A percentile compares a stretch with the other conserved stretches of the same genome.
Conservation (phyloP, 225 moss, liverwort and hornwort species). For the Antitrichia curtipendula region DNA sequence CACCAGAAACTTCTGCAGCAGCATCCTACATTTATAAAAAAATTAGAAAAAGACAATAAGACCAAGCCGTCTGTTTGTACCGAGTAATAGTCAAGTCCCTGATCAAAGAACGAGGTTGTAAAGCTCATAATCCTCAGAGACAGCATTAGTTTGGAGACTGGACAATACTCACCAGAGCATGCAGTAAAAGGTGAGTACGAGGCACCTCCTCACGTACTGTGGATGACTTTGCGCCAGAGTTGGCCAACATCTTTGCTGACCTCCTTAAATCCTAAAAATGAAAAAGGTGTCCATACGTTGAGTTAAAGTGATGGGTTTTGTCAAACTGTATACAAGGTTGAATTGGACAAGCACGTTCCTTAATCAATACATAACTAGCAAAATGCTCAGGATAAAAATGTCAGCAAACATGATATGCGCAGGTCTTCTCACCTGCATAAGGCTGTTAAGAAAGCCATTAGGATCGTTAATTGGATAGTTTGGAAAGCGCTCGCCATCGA, state of each 20-base stretch:
- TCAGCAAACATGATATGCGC: background rate
- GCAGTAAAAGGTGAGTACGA: slow-evolving; percentile 58
- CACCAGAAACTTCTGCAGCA: background rate
- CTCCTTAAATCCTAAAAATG: slow-evolving; percentile 63
- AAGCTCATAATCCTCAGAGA: background rate
- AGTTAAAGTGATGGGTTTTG: background rate
- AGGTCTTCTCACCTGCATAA: slow-evolving; percentile 53
- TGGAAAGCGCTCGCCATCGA: slow-evolving; percentile 88
- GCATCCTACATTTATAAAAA: background rate
- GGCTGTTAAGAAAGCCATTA: slow-evolving; percentile 75
- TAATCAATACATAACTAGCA: background rate
- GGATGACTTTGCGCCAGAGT: slow-evolving; percentile 29
- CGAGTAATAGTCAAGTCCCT: background rate
- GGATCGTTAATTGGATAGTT: slow-evolving; percentile 78
- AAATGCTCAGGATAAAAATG: background rate
- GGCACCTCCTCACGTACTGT: slow-evolving; percentile 48
- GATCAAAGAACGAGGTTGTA: background rate
- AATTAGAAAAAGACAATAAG: background rate
- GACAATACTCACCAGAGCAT: slow-evolving; percentile 53
- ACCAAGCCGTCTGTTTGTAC: background rate
- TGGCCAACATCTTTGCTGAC: slow-evolving; percentile 22
- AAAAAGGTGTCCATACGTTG: background rate
- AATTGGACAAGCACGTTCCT: background rate
- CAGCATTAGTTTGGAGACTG: background rate
- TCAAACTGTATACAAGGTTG: background rate